phyloP scores from a whole-genome alignment of 192 early-diverging fungal species.

The Coemansia sp. region DNA sequence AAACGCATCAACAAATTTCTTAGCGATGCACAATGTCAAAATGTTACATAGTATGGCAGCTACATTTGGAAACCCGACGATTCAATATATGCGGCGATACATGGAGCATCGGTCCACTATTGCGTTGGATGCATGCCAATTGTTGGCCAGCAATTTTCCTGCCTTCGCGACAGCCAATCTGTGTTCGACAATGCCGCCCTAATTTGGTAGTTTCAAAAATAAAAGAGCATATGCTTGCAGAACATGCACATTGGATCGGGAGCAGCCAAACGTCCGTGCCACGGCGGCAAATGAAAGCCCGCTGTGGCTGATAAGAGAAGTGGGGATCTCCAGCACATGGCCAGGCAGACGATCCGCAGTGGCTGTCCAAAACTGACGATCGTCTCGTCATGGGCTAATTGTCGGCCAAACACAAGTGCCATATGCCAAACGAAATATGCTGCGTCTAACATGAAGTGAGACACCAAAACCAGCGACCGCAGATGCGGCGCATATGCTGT shows the following conservation, averaged over 20 bases:
- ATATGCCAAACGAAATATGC: not conserved
- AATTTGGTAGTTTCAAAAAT: not conserved
- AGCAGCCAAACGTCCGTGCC: not conserved
- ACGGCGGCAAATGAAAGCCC: not conserved
- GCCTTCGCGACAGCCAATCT: not conserved
- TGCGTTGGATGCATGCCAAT: not conserved
- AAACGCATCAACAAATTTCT: not conserved
- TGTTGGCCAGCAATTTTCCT: not conserved
- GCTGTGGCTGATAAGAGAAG: not conserved
- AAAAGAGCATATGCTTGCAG: not conserved
- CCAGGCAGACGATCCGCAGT: not conserved
- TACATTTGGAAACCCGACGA: not conserved
- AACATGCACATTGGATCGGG: slow-evolving; percentile 1
- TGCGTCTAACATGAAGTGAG: not conserved
- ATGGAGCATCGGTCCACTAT: slow-evolving; percentile 8
- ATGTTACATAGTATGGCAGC: not conserved
- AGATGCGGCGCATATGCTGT: not conserved
- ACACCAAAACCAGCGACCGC: not conserved
- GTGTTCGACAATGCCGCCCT: not conserved
- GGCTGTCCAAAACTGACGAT: not conserved
- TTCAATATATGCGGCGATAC: slow-evolving; percentile 8
- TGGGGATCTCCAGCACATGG: not conserved
- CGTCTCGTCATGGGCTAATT: not conserved
- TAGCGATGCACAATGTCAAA: not conserved
- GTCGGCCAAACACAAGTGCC: not conserved